Evolutionary conservation across 306 rosid species (phyloP), one percentile per base, ranked within the genome.

Genomic region (Macrotyloma uniflorum): DNA sequence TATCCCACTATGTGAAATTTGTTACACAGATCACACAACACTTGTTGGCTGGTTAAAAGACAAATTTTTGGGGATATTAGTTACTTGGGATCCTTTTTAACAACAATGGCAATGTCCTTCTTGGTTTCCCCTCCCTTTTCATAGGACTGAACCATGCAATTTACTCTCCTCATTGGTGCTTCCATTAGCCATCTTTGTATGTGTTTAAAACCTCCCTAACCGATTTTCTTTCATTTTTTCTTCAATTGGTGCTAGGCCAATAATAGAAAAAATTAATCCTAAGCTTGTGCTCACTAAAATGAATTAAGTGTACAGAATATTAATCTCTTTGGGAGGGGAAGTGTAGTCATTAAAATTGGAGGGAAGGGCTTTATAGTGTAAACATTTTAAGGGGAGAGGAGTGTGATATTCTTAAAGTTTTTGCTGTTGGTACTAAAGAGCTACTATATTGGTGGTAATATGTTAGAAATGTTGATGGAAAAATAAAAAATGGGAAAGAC

Each of bases 361-460:
- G 28, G 15, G n/a, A 16, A 35, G 18, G 46, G 32, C 50, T 36
- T 19, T 65, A 19, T 38, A 65, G 14, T 20, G 19, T 19, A 65
- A 36, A 32, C 70, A 2, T 38, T 36, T 8, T 38, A 65, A 36
- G 16, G 49, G 30, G 32, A 64, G 11, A 10, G 70, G 49, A 36
- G 49, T 65, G 30, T 65, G 14, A 36, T 67, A 42, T 42, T 23
- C 12, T 74, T 33, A 22, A 57, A 22, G 14, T 51, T 81, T 20
- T 57, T 19, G 10, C 40, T 66, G 10, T 63, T 18, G 12, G 64
- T 65, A 40, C 11, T 35, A 24, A 16, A 66, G 6, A 26, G 40
- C 61, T 69, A 70, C n/a, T n/a, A n/a, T 19, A 35, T 68, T 58
- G 66, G 57, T n/a, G n/a, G 20, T 74, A 14, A 19, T 26, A 26